These are phyloP conservation scores for Pseudogymnoascus sp. DNA, from an alignment of 2,329 filamentous ascomycete species.

Conservation along the genomic window DNA sequence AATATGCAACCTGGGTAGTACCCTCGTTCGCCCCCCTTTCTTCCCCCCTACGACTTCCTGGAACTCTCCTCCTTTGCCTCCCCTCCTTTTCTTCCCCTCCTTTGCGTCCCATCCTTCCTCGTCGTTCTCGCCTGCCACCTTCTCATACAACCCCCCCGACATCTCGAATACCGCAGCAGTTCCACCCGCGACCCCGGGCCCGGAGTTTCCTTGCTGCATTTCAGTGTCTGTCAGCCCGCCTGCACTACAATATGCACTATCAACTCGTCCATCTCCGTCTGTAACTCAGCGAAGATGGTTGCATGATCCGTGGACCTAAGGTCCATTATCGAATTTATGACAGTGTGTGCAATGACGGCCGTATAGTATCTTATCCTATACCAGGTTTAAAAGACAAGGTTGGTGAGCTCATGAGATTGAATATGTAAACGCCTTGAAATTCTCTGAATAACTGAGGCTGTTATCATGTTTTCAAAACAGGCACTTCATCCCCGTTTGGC, in stretches of 20 bases:
- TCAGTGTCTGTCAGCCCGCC: not conserved
- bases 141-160: conserved; percentile 34
- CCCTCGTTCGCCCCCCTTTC: not conserved
- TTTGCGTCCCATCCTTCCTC: not conserved
- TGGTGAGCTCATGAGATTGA: not conserved
- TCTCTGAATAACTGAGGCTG: not conserved
- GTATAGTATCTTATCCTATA: not conserved
- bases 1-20: not conserved
- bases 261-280: not conserved
- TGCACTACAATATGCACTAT: not conserved
- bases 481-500: too few relatives aligned
- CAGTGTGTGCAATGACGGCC: too few relatives aligned
- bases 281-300: not conserved
- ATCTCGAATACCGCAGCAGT: conserved; percentile 37
- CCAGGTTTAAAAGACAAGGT: not conserved
- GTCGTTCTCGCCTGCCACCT: conserved; percentile 22
- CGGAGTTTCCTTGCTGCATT: not conserved
- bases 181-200: not conserved
- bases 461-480: too few relatives aligned
- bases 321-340: not conserved
- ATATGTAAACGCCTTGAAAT: not conserved
- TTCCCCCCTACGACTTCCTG: too few relatives aligned
- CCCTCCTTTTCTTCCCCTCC: not conserved
- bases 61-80: too few relatives aligned
- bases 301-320: not conserved